These are phyloP conservation scores for Acrodontium crateriforme DNA, from an alignment of 2,329 filamentous ascomycete genomes.

Conservation along the genomic window DNA sequence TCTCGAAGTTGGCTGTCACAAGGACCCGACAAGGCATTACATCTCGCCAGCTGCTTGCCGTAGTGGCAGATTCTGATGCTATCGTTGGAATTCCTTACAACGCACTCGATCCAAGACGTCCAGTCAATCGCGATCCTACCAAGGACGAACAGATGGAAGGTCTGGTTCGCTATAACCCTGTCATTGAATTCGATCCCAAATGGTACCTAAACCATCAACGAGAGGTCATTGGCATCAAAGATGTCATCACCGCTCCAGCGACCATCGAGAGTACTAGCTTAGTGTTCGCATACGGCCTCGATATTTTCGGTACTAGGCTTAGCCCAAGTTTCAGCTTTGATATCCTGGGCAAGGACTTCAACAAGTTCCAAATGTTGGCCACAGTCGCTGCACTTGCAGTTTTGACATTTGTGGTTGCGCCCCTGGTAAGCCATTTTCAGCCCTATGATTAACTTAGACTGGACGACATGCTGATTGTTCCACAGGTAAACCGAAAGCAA, in stretches of 20 bases:
- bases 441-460: slow-evolving; percentile 1
- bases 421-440: slow-evolving; percentile 57
- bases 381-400: slow-evolving; percentile 70
- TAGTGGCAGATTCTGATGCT: slow-evolving; percentile 56
- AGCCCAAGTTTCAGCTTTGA: slow-evolving; percentile 87
- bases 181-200: slow-evolving; percentile 71
- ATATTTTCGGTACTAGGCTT: slow-evolving; percentile 76
- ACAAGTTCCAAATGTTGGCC: slow-evolving; percentile 68
- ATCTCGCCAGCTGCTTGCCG: slow-evolving; percentile 65
- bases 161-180: slow-evolving; percentile 58
- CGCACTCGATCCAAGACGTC: slow-evolving; percentile 72
- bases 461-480: slow-evolving; percentile 7
- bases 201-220: slow-evolving; percentile 68
- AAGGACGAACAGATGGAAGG: slow-evolving; percentile 72
- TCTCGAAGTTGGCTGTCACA: slow-evolving; percentile 68
- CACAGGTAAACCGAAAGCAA: slow-evolving; percentile 45
- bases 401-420: slow-evolving; percentile 65
- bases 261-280: slow-evolving; percentile 84
- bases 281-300: slow-evolving; percentile 74
- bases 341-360: slow-evolving; percentile 83
- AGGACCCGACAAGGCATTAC: slow-evolving; percentile 88
- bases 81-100: slow-evolving; percentile 68
- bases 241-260: slow-evolving; percentile 62
- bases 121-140: slow-evolving; percentile 71
- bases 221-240: slow-evolving; percentile 61